These are phyloP conservation scores for Epichloe sibirici DNA, from an alignment of 2,329 filamentous ascomycete genomes.

Conservation along the genomic window DNA sequence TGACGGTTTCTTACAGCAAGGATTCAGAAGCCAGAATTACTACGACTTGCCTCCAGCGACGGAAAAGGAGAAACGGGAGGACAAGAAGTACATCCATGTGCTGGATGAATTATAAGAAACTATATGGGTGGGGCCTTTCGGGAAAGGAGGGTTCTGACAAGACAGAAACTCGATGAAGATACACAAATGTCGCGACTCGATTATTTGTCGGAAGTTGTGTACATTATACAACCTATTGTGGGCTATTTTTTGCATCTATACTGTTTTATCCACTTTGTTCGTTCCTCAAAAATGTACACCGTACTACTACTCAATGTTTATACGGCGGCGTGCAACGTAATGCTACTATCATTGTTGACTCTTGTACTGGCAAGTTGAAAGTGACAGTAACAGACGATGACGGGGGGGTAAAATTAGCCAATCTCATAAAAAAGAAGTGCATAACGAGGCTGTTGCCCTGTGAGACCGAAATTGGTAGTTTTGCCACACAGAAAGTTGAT, in stretches of 20 bases:
- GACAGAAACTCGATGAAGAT: background rate
- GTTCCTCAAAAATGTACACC: too few species aligned
- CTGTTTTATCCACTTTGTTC: background rate
- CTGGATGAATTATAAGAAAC: slow-evolving; percentile 61
- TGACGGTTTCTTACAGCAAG: slow-evolving; percentile 50
- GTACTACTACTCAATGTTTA: too few species aligned
- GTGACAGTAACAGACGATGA: too few species aligned
- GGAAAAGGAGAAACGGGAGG: slow-evolving; percentile 85
- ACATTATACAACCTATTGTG: background rate
- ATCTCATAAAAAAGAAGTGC: too few species aligned
- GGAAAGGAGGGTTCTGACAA: background rate
- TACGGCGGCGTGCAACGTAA: too few species aligned
- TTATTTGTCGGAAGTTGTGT: background rate
- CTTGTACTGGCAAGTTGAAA: too few species aligned
- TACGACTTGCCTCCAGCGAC: slow-evolving; percentile 92
- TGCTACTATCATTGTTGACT: too few species aligned
- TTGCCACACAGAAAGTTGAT: background rate
- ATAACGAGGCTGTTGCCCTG: too few species aligned
- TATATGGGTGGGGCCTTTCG: background rate
- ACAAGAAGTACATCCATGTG: slow-evolving; percentile 95
- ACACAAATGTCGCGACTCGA: background rate
- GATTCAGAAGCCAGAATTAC: slow-evolving; percentile 75
- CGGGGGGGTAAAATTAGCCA: too few species aligned
- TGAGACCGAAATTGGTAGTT: background rate
- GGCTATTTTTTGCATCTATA: background rate